Evolutionary conservation across 1,284 basidiomycete species (phyloP), one percentile per base, ranked within the genome.

Genomic region (Meripilus lineatus): DNA sequence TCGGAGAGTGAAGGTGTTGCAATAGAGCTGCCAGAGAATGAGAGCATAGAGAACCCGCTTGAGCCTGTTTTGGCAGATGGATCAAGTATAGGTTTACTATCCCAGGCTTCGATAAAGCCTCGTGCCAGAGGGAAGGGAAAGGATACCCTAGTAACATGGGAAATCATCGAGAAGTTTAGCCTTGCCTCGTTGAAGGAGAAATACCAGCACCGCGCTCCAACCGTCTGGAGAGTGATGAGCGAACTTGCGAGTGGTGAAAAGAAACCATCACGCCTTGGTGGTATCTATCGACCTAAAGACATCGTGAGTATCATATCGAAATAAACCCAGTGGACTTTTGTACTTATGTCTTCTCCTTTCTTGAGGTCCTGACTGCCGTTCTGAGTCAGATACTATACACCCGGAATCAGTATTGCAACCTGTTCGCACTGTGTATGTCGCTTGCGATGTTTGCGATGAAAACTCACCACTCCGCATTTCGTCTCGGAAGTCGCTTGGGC

Each of bases 391-490:
- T 48, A 3, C 14, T 40, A 11, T 48, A 30, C 33, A 30, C 42
- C 13, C 32, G 44, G 4, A 48, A 48, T 21, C 26, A 20, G 17
- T 32, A 42, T 4, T 40, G 32, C 1, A 52, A 48, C 44, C 37
- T 50, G 3, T 38, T 45, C 13, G 21, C 48, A 10, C 23, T 50
- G 5, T 40, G 32, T 13, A 42, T 40, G 11, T 36, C 45, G 17
- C 28, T 52, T 10, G 32, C 34, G 21, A 28, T 50, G 14, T 52
- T 44, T 38, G 48, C 43, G 3, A 35, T 32, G 11, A 50, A 50
- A 21, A 46, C 49, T 18, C 44, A 52, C 32, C 48, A 47, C 28
- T 36, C 51, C 2, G 38, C 43, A 3, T 52, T 35, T 25, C 46
- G 51, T 3, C 42, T 52, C 2, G 48, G 32, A 13, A 46, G 46